Percentiles rank a stretch among this genome's conserved stretches.
phyloP scores from a whole-genome alignment of 345 rosid genomes.

The Hypericum perforatum region DNA sequence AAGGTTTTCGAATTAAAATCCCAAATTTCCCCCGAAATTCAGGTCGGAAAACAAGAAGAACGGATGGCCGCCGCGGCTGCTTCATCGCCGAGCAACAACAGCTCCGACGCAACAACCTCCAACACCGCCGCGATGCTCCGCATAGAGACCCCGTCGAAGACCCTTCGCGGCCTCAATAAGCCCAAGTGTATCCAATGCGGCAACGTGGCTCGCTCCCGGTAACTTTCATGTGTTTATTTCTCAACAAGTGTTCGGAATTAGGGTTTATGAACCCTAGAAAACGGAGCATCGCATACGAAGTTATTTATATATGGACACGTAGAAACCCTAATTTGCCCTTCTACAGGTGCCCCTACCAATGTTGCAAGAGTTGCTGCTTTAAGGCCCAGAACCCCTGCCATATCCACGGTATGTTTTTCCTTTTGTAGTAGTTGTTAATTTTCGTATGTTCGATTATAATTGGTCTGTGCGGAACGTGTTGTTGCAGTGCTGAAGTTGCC shows the following conservation, averaged over 20 bases:
- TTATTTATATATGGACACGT: no score
- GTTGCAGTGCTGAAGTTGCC: no score
- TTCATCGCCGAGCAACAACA: constrained; percentile 2
- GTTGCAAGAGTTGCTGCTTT: constrained; percentile 94
- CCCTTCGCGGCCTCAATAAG: constrained; percentile 92
- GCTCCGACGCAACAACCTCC: no score
- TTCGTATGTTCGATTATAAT: no score
- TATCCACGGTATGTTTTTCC: constrained; percentile 61
- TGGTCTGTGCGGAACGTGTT: no score
- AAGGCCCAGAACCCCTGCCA: constrained; percentile 92
- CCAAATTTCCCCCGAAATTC: no score
- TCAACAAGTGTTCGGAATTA: no score
- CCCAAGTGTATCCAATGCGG: constrained; percentile 97
- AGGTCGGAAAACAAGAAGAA: no score
- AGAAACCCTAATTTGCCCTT: constrained; percentile 10
- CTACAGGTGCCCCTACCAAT: constrained; percentile 83
- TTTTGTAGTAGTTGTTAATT: no score
- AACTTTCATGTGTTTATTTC: neutral
- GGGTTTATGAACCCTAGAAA: no score
- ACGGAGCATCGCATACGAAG: no score
- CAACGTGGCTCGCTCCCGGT: constrained; percentile 98
- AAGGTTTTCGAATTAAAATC: no score
- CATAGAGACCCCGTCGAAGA: constrained; percentile 42
- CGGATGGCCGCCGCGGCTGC: constrained; percentile 12
- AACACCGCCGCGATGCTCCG: constrained; percentile 1